phyloP scores from a whole-genome alignment of 345 rosid species.

The Kandelia obovata region DNA sequence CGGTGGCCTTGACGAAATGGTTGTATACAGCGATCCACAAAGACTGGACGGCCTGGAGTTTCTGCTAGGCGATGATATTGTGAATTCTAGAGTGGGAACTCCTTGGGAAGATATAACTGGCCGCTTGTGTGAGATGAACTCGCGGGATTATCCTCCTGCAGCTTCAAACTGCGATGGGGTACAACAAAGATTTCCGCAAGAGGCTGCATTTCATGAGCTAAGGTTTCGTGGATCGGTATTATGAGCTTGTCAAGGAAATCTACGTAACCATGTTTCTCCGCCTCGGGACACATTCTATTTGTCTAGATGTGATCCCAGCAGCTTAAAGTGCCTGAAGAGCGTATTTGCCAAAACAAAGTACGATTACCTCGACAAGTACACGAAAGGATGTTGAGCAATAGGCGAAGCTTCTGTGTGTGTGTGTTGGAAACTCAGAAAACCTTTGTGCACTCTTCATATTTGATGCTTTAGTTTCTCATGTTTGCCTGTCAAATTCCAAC shows the following conservation, averaged over 20 bases:
- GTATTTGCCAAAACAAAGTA: no score
- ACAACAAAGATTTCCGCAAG: constrained; percentile 28
- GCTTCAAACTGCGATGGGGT: constrained; percentile 27
- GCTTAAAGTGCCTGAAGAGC: no score
- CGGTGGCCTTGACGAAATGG: constrained; percentile 29
- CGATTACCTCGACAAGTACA: not conserved
- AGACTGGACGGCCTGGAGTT: constrained; percentile 49
- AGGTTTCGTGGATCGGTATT: constrained; percentile 26
- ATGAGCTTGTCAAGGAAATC: not conserved
- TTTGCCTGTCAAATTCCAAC: not conserved
- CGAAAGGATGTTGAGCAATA: constrained; percentile 8
- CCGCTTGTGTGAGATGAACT: constrained; percentile 31
- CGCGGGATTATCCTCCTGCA: constrained; percentile 23
- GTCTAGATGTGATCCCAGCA: no score
- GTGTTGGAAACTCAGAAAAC: constrained; percentile 24
- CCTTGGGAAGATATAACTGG: constrained; percentile 12
- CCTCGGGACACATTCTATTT: no score
- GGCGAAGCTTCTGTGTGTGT: constrained; percentile 14
- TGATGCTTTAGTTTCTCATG: not conserved
- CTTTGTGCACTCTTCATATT: constrained; percentile 25
- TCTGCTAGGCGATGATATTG: constrained; percentile 27
- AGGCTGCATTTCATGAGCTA: constrained; percentile 22
- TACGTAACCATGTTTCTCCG: no score
- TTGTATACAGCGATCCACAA: constrained; percentile 15
- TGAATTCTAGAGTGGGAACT: constrained; percentile 11